Evolutionary conservation across 306 rosid species (phyloP).

Genomic region (Trifolium repens): DNA sequence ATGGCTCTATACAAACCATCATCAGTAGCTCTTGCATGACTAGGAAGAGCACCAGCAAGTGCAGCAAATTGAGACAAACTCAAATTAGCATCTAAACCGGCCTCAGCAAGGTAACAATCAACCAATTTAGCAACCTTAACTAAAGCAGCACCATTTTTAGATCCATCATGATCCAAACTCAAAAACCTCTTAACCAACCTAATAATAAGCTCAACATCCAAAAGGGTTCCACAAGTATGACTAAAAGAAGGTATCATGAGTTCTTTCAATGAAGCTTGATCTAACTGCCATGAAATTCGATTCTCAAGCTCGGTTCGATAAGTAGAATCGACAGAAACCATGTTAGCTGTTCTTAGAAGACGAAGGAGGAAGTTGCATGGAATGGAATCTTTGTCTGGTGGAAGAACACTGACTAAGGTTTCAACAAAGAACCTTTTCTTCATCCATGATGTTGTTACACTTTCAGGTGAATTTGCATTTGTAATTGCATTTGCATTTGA

Average conservation of each 20-base stretch:
- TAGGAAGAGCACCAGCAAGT: slow-evolving; percentile 78
- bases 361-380: slow-evolving; percentile 91
- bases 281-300: slow-evolving; percentile 78
- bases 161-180: slow-evolving; percentile 58
- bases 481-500: neutral
- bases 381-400: slow-evolving; percentile 79
- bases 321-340: slow-evolving; percentile 71
- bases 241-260: slow-evolving; percentile 89
- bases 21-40: slow-evolving; percentile 74
- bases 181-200: slow-evolving; percentile 76
- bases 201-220: slow-evolving; percentile 73
- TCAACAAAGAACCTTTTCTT: slow-evolving; percentile 85
- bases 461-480: slow-evolving; percentile 44
- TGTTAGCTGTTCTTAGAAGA: slow-evolving; percentile 79
- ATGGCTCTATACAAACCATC: slow-evolving; percentile 93
- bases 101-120: slow-evolving; percentile 82
- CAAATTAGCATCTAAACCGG: slow-evolving; percentile 69
- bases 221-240: slow-evolving; percentile 80
- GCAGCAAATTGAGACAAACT: slow-evolving; percentile 58
- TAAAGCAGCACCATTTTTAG: slow-evolving; percentile 62
- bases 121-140: slow-evolving; percentile 83
- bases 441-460: slow-evolving; percentile 77
- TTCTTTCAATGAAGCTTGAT: slow-evolving; percentile 79
- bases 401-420: slow-evolving; percentile 82
- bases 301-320: slow-evolving; percentile 73